A percentile compares a stretch with the other conserved stretches of the same genome.
Conservation (phyloP, 306 rosid species). For the Coriaria nepalensis region DNA sequence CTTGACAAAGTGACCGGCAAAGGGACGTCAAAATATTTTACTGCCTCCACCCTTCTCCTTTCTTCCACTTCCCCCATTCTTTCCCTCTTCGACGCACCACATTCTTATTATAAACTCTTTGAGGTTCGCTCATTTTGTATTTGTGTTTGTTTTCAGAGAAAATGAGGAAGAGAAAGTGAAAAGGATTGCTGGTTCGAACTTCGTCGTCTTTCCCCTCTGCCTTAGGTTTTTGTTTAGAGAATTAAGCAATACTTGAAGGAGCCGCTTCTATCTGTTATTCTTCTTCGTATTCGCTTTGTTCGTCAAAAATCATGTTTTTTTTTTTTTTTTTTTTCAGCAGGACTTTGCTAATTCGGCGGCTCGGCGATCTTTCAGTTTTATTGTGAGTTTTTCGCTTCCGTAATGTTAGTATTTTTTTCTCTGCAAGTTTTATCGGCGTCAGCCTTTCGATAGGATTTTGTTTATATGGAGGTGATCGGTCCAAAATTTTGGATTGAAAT, state of each 20-base stretch:
- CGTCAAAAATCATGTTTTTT: conserved; percentile 3
- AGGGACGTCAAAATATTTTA: neutral
- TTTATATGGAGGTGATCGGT: conserved; percentile 44
- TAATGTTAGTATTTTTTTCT: neutral
- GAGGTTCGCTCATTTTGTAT: neutral
- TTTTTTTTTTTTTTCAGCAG: conserved; percentile 11
- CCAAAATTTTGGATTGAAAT: conserved; percentile 21
- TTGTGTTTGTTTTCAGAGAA: conserved; percentile 33
- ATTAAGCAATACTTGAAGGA: conserved; percentile 18
- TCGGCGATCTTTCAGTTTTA: conserved; percentile 33
- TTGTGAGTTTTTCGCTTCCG: conserved; percentile 24
- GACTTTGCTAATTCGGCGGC: conserved; percentile 30
- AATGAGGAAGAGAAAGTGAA: conserved; percentile 9
- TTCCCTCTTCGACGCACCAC: neutral
- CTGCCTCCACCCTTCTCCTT: neutral
- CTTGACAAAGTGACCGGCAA: neutral
- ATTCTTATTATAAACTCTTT: neutral
- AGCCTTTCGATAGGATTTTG: conserved; percentile 40
- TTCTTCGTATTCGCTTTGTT: conserved; percentile 2
- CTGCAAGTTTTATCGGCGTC: conserved; percentile 14
- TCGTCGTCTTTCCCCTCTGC: conserved; percentile 18
- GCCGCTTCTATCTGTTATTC: neutral
- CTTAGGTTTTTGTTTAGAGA: conserved; percentile 22
- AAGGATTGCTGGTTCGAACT: neutral
- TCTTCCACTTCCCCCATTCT: neutral